Evolutionary conservation across 805 yeast genomes (phyloP), one percentile per base, ranked within the genome.

Genomic region (Metschnikowia borealis): DNA sequence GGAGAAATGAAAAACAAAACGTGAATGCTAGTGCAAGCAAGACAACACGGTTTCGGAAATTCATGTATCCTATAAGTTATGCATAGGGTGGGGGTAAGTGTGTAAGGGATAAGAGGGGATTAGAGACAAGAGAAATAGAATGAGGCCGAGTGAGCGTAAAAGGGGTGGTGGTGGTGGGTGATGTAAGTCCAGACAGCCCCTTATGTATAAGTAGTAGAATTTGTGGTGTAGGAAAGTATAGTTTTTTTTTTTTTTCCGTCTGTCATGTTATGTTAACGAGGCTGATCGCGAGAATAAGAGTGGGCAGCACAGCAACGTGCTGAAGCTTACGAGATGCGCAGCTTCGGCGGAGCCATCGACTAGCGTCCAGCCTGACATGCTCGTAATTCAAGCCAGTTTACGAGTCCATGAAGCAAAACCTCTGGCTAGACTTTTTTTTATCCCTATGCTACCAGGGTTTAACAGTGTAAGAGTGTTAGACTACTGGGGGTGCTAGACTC

Each of bases 41-140:
- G 17, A 43, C 23, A 21, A 53, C 35, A 15, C 59, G 55, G 26
- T 17, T 23, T 39, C 50, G 52, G 31, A 51, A 52, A 51, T 54
- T 55, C 59, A 55, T 55, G 17, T 6, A 39, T 29, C 42, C 29
- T 23, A 29, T 43, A 21, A 23, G 33, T 6, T 17, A 44, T 35
- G 46, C 46, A 44, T 44, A 33, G 32, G 39, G 26, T 10, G 33
- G 18, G 36, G 13, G 7, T 23, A 31, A 13, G 23, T 13, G 14
- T 15, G 35, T 40, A 13, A 23, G 34, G 15, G 15, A 39, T 39
- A 5, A 39, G 6, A n/a, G 13, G 15, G 15, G 15, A 7, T 8
- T 34, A n/a, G n/a, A 14, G 36, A 15, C 10, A 34, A 17, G 11
- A 34, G 17, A 34, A n/a, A n/a, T 34, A n/a, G 15, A 14, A 11